Evolutionary conservation across 768 basidiomycete genomes (phyloP).

Genomic region (Panus rudis): DNA sequence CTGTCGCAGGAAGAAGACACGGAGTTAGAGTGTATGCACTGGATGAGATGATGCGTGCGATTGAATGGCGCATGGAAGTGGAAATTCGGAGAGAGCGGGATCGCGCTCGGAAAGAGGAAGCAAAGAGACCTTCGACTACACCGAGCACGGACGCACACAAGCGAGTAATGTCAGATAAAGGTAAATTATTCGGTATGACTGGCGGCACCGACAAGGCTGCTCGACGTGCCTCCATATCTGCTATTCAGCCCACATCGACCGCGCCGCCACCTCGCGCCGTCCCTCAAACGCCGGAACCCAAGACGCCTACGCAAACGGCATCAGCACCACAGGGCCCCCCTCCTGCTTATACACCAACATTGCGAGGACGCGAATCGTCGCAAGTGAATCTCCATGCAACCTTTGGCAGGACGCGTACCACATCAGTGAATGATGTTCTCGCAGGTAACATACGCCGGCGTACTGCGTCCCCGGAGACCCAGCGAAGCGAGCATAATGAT

Average conservation of each 20-base stretch:
- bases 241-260: conserved; percentile 3
- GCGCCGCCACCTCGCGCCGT: conserved; percentile 10
- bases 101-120: conserved; percentile 57
- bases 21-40: conserved; percentile 86
- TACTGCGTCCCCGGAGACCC: conserved; percentile 19
- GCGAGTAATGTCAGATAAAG: conserved; percentile 32
- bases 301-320: conserved; percentile 19
- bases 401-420: conserved; percentile 35
- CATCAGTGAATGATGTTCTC: conserved; percentile 56
- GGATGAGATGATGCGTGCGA: conserved; percentile 77
- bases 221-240: conserved; percentile 18
- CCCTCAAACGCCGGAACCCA: conserved; percentile 7
- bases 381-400: conserved; percentile 35
- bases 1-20: conserved; percentile 80
- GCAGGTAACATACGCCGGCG: conserved; percentile 37
- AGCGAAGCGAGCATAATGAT: conserved; percentile 18
- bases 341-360: conserved; percentile 50
- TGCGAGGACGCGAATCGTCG: conserved; percentile 34
- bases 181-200: conserved; percentile 4
- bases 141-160: conserved; percentile 44
- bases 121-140: conserved; percentile 41
- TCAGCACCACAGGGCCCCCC: conserved; percentile 48
- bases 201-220: conserved; percentile 12
- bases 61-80: conserved; percentile 83
- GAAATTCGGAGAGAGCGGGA: conserved; percentile 74